A percentile compares a stretch with the other conserved stretches of the same genome.
These are phyloP conservation scores for Chaetomium cochliodes DNA, from an alignment of 495 filamentous ascomycete genomes.

Conservation along the genomic window DNA sequence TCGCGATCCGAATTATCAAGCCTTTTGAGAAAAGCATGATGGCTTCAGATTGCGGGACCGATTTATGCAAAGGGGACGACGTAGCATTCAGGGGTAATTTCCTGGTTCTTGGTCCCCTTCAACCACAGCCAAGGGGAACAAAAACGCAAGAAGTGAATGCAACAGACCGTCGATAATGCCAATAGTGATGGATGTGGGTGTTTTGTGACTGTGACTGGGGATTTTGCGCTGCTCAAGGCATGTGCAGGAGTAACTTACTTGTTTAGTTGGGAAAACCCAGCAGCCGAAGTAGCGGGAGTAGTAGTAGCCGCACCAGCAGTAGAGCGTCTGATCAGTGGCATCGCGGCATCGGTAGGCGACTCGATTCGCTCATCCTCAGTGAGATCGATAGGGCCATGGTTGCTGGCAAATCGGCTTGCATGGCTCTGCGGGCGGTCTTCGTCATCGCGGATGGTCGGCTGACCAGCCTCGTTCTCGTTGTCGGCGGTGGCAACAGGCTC, in stretches of 20 bases:
- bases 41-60: neutral
- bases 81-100: neutral
- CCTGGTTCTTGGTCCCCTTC: neutral
- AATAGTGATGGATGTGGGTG: neutral
- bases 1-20: slow-evolving; percentile 2
- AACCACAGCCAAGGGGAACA: neutral
- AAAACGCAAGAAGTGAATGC: neutral
- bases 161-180: neutral
- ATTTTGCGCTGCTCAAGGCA: neutral
- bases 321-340: slow-evolving; percentile 4
- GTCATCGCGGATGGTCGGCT: too few species aligned
- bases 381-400: neutral
- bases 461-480: neutral
- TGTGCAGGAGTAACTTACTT: neutral
- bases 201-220: neutral
- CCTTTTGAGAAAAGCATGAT: neutral
- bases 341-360: slow-evolving; percentile 7
- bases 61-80: neutral
- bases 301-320: neutral
- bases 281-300: neutral
- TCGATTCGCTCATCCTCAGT: slow-evolving; percentile 5
- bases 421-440: neutral
- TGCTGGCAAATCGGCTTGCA: neutral
- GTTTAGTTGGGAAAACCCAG: neutral
- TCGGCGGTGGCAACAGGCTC: neutral